Evolutionary conservation across 768 basidiomycete genomes (phyloP).

Genomic region (Lyophyllum atratum): DNA sequence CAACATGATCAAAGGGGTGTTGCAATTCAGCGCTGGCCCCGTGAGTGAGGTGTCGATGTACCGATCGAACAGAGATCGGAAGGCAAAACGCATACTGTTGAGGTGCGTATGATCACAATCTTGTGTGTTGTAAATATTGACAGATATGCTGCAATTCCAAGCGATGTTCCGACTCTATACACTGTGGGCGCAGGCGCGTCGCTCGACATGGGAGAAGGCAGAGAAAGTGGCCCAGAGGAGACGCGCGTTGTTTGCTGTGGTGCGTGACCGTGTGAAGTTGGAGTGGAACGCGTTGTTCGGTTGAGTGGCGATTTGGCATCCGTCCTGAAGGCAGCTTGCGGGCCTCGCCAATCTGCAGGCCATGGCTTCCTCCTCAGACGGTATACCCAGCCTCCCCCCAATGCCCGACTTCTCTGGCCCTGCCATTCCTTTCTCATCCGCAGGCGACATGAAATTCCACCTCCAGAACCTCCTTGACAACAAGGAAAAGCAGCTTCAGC

Average conservation of each 20-base stretch:
- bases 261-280: conserved; percentile 28
- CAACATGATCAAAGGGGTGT: background rate
- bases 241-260: background rate
- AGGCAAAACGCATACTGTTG: background rate
- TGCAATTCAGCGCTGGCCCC: background rate
- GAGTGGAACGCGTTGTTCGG: conserved; percentile 25
- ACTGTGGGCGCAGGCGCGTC: background rate
- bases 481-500: conserved; percentile 91
- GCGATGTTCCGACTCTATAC: background rate
- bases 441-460: conserved; percentile 62
- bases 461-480: conserved; percentile 75
- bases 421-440: conserved; percentile 43
- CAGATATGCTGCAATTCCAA: background rate
- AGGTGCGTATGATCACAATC: background rate
- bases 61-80: background rate
- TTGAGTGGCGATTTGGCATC: conserved; percentile 8
- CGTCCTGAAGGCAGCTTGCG: conserved; percentile 13
- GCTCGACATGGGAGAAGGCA: background rate
- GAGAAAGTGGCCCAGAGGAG: background rate
- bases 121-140: background rate
- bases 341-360: conserved; percentile 21
- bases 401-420: conserved; percentile 44
- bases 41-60: background rate
- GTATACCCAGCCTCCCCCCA: conserved; percentile 28
- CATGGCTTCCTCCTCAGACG: conserved; percentile 45